Conservation (phyloP, 2,329 filamentous ascomycete genomes). For the Alternaria incomplexa region DNA sequence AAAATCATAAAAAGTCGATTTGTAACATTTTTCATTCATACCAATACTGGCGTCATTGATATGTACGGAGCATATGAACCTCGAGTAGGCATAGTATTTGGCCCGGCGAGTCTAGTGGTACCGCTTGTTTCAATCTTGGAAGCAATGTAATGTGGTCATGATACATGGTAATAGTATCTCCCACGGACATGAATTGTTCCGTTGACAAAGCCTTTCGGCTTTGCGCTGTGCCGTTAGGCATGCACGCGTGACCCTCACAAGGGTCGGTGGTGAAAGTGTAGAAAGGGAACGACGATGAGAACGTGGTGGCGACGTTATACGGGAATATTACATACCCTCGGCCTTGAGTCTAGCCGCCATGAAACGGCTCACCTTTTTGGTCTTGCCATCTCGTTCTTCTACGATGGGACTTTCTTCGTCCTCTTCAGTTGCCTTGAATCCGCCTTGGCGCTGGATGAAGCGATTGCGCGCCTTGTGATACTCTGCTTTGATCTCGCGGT, state of each 20-base stretch:
- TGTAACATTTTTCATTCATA: neutral
- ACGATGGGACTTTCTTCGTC: constrained; percentile 70
- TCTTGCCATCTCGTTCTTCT: constrained; percentile 66
- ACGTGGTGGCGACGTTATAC: neutral
- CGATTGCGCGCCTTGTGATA: constrained; percentile 83
- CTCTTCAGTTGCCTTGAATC: constrained; percentile 73
- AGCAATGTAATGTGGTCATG: constrained; percentile 46
- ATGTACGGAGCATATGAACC: constrained; percentile 41
- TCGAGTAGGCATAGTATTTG: constrained; percentile 29
- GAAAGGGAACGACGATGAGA: neutral
- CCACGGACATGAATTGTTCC: constrained; percentile 49
- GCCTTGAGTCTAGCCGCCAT: constrained; percentile 68
- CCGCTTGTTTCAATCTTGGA: constrained; percentile 39
- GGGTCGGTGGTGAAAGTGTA: neutral
- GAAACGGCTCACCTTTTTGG: constrained; percentile 72
- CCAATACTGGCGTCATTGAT: neutral
- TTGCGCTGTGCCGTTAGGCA: neutral
- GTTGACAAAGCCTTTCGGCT: neutral
- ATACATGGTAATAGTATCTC: constrained; percentile 45
- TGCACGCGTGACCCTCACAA: neutral
- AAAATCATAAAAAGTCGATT: neutral
- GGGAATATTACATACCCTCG: constrained; percentile 34
- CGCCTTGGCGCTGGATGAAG: constrained; percentile 82
- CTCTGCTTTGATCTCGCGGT: constrained; percentile 79
- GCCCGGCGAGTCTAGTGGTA: constrained; percentile 44